These are phyloP conservation scores for Straminergon stramineum DNA, from an alignment of 225 moss, liverwort and hornwort genomes.

Conservation along the genomic window DNA sequence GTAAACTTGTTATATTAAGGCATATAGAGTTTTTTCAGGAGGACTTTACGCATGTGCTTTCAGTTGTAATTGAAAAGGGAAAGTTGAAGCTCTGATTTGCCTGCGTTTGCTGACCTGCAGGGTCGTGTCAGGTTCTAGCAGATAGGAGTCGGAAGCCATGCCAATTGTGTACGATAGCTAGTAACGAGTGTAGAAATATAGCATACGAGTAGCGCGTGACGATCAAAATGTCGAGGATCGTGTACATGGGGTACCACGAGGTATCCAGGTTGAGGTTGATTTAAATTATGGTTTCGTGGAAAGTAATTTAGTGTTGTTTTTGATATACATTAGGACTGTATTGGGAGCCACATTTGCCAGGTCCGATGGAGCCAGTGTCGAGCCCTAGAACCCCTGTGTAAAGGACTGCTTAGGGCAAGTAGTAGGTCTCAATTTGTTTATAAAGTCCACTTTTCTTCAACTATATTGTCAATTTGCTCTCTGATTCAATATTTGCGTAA, in stretches of 20 bases:
- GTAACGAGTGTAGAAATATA: slow-evolving; percentile 5
- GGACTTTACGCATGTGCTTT: not conserved
- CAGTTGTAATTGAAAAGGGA: not conserved
- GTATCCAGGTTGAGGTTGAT: not conserved
- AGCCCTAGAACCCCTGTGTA: not conserved
- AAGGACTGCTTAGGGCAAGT: not conserved
- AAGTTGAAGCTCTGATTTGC: not conserved
- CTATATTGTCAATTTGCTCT: too few species aligned
- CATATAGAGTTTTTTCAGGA: not conserved
- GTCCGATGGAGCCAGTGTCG: not conserved
- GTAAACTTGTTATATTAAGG: slow-evolving; percentile 26
- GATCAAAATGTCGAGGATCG: not conserved
- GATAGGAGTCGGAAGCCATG: slow-evolving; percentile 4
- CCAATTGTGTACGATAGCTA: slow-evolving; percentile 25
- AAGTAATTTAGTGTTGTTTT: not conserved
- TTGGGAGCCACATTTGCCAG: slow-evolving; percentile 3
- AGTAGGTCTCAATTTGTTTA: not conserved
- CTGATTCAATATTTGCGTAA: not conserved
- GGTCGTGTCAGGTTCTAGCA: slow-evolving; percentile 3
- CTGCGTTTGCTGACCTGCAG: slow-evolving; percentile 14
- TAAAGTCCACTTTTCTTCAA: not conserved
- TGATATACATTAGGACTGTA: not conserved
- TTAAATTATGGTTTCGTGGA: not conserved
- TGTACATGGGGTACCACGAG: not conserved
- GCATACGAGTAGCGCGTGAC: not conserved